Evolutionary conservation across 2,329 filamentous ascomycete genomes (phyloP).

Genomic region (Fusarium dimerum): DNA sequence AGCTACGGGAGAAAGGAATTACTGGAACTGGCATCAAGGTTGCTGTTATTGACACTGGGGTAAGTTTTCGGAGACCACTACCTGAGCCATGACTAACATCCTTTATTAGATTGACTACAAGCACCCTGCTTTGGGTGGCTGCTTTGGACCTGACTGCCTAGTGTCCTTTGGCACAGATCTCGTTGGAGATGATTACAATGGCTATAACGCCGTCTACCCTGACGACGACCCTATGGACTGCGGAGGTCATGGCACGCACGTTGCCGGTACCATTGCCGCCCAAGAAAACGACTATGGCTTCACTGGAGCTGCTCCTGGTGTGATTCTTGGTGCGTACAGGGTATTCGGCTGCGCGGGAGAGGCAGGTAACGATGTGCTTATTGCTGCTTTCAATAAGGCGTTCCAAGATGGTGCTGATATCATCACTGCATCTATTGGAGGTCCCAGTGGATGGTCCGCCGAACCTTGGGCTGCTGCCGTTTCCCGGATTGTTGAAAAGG

Average conservation of each 20-base stretch:
- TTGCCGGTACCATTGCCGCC: slow-evolving; percentile 63
- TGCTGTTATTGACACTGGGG: slow-evolving; percentile 55
- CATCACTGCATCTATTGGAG: slow-evolving; percentile 56
- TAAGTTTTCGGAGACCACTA: too few species aligned
- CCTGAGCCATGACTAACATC: accelerated
- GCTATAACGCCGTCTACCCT: slow-evolving; percentile 40
- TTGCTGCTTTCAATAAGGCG: slow-evolving; percentile 59
- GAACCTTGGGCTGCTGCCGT: slow-evolving; percentile 52
- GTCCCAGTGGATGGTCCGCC: slow-evolving; percentile 51
- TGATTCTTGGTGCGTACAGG: slow-evolving; percentile 56
- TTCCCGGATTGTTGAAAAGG: slow-evolving; percentile 53
- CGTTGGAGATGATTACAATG: slow-evolving; percentile 54
- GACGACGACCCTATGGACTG: slow-evolving; percentile 57
- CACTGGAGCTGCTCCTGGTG: slow-evolving; percentile 57
- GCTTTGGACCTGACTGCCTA: slow-evolving; percentile 60
- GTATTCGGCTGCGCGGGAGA: slow-evolving; percentile 57
- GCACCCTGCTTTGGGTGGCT: slow-evolving; percentile 63
- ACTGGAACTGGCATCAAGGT: slow-evolving; percentile 55
- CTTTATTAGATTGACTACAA: slow-evolving; percentile 55
- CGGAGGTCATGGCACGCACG: slow-evolving; percentile 61
- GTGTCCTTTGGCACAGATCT: slow-evolving; percentile 59
- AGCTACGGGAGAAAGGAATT: slow-evolving; percentile 50
- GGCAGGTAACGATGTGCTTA: slow-evolving; percentile 55
- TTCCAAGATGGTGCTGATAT: slow-evolving; percentile 59
- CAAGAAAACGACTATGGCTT: slow-evolving; percentile 55